A percentile compares a stretch with the other conserved stretches of the same genome.
phyloP scores from a whole-genome alignment of 768 basidiomycete species.

The Auricularia cornea region DNA sequence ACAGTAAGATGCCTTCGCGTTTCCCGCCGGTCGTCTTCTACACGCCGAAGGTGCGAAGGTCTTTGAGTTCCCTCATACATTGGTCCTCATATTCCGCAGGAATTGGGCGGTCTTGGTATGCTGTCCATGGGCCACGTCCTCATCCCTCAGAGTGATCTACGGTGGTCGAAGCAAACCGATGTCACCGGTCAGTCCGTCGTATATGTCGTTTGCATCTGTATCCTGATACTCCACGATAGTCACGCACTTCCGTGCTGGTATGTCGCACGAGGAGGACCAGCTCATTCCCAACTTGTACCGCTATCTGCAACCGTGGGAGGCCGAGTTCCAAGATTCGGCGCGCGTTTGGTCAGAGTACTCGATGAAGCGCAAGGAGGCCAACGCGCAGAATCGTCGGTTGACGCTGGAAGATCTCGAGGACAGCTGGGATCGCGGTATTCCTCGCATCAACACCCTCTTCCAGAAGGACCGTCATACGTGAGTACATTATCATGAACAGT shows the following conservation, averaged over 20 bases:
- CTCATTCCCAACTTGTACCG: constrained; percentile 96
- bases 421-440: constrained; percentile 97
- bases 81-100: constrained; percentile 32
- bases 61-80: not conserved
- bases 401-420: constrained; percentile 98
- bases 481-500: constrained; percentile 14
- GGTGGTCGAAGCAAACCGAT: constrained; percentile 98
- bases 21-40: constrained; percentile 97
- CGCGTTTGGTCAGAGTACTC: constrained; percentile 99
- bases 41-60: constrained; percentile 65
- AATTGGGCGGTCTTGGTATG: constrained; percentile 97
- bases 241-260: constrained; percentile 98
- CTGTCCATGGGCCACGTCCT: constrained; percentile 98
- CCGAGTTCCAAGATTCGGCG: constrained; percentile 94
- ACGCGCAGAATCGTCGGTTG: constrained; percentile 92
- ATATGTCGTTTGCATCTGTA: constrained; percentile 1
- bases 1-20: constrained; percentile 99
- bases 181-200: constrained; percentile 53
- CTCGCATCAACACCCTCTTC: constrained; percentile 97
- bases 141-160: constrained; percentile 93
- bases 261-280: constrained; percentile 92
- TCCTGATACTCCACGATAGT: constrained; percentile 34
- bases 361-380: constrained; percentile 99
- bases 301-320: constrained; percentile 95
- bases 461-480: constrained; percentile 95